Percentiles rank a stretch among this genome's conserved stretches.
These are phyloP conservation scores for Scheffersomyces stambukii DNA, from an alignment of 1,139 yeast genomes.

Conservation along the genomic window DNA sequence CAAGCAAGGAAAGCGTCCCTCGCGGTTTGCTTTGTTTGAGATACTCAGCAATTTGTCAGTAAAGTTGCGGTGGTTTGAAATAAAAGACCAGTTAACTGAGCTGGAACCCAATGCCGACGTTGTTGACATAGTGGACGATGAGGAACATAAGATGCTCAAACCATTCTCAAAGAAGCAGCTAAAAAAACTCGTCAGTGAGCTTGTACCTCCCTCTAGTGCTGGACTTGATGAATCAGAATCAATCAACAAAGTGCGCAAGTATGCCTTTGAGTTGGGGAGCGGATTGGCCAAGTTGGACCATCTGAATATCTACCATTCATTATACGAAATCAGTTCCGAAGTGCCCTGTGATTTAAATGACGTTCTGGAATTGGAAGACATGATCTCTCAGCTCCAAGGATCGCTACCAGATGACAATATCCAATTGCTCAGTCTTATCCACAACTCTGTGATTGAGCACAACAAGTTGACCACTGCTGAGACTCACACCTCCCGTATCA, in stretches of 20 bases:
- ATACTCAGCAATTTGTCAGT: conserved; percentile 5
- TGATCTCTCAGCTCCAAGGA: conserved; percentile 44
- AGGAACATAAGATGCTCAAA: conserved; percentile 3
- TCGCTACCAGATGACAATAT: conserved; percentile 30
- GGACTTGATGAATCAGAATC: conserved; percentile 4
- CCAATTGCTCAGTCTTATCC: conserved; percentile 10
- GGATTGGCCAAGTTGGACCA: conserved; percentile 4
- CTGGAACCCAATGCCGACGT: neutral
- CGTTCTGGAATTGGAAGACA: conserved; percentile 42
- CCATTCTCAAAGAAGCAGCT: conserved; percentile 6
- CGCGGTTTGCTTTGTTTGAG: conserved; percentile 3
- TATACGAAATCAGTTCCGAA: conserved; percentile 22
- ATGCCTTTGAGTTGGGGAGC: conserved; percentile 7
- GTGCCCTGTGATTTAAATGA: conserved; percentile 25
- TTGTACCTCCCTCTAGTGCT: neutral
- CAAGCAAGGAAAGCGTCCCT: conserved; percentile 1
- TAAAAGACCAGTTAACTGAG: conserved; percentile 1
- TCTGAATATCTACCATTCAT: conserved; percentile 11
- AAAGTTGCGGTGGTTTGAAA: conserved; percentile 2
- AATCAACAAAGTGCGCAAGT: conserved; percentile 6
- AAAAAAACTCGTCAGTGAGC: neutral
- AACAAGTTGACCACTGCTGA: conserved; percentile 2
- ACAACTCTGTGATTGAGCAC: conserved; percentile 8
- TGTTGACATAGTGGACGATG: neutral
- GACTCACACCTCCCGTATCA: conserved; percentile 6